Evolutionary conservation across 1,284 basidiomycete species (phyloP).

Genomic region (Puccinia triticina): DNA sequence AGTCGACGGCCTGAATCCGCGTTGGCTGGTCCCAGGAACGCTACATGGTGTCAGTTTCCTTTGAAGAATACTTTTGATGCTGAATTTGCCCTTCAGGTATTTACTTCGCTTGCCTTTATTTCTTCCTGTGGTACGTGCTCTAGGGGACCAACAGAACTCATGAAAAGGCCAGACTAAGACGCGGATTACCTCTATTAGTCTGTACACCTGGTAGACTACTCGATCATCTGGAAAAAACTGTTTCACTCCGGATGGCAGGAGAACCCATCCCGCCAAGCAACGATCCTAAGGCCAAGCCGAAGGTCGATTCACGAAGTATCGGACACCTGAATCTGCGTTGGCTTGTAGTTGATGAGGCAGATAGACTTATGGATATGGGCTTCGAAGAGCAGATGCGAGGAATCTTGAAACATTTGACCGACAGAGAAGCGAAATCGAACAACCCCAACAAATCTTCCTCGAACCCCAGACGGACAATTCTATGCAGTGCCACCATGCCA

Average conservation of each 20-base stretch:
- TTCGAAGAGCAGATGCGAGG: conserved; percentile 66
- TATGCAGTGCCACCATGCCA: conserved; percentile 95
- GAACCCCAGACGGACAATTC: conserved; percentile 68
- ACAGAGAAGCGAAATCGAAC: conserved; percentile 65
- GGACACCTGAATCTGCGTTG: conserved; percentile 66
- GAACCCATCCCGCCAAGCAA: conserved; percentile 52
- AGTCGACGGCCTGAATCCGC: conserved; percentile 67
- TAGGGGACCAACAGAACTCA: conserved; percentile 74
- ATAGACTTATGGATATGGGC: conserved; percentile 74
- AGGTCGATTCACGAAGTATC: neutral
- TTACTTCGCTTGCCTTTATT: neutral
- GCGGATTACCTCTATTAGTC: conserved; percentile 74
- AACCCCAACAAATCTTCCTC: conserved; percentile 48
- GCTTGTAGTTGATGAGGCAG: conserved; percentile 96
- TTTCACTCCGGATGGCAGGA: conserved; percentile 57
- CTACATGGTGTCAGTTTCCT: conserved; percentile 63
- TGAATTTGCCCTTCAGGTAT: neutral
- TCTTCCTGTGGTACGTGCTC: neutral
- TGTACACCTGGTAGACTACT: conserved; percentile 72
- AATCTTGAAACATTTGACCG: conserved; percentile 82
- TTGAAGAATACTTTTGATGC: neutral
- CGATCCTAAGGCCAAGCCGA: neutral
- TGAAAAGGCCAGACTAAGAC: conserved; percentile 73
- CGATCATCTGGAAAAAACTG: conserved; percentile 79
- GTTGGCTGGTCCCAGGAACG: conserved; percentile 92